Conservation (phyloP, 2,329 filamentous ascomycete species). For the Botryosphaeria dothidea region DNA sequence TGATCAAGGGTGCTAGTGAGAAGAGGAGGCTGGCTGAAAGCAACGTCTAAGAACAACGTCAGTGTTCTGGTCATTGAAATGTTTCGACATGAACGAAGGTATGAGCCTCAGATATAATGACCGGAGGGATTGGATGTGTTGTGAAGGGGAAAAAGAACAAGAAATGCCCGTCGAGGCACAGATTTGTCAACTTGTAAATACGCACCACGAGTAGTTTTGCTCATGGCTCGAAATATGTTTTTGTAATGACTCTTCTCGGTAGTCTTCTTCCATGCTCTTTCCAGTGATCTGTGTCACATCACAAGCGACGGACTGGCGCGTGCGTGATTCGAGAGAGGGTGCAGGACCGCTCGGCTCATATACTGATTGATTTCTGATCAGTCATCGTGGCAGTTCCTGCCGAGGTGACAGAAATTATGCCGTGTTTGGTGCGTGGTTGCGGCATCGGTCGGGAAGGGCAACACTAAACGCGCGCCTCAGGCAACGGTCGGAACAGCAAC, state of each 20-base stretch:
- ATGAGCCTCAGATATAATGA: background rate
- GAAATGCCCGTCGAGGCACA: background rate
- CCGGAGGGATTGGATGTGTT: too few relatives aligned
- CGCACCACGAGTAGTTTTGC: background rate
- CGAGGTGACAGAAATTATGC: background rate
- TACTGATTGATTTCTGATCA: background rate
- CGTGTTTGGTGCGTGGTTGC: background rate
- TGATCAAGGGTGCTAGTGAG: conserved; percentile 48
- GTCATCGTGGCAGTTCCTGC: background rate
- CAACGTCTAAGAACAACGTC: background rate
- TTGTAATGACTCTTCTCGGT: background rate
- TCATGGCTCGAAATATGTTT: background rate
- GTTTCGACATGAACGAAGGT: background rate
- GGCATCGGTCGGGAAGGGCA: background rate
- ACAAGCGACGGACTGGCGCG: too few relatives aligned
- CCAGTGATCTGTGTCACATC: background rate
- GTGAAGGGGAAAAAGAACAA: background rate
- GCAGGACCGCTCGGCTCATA: background rate
- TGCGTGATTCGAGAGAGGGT: too few relatives aligned
- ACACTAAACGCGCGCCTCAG: background rate
- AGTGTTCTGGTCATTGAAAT: background rate
- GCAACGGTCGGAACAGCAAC: too few relatives aligned
- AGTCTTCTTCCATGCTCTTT: background rate
- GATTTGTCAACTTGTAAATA: background rate
- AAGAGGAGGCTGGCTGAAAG: conserved; percentile 20